A percentile compares a stretch with the other conserved stretches of the same genome.
Conservation (phyloP, 345 rosid genomes). For the Eucalyptus pumila region DNA sequence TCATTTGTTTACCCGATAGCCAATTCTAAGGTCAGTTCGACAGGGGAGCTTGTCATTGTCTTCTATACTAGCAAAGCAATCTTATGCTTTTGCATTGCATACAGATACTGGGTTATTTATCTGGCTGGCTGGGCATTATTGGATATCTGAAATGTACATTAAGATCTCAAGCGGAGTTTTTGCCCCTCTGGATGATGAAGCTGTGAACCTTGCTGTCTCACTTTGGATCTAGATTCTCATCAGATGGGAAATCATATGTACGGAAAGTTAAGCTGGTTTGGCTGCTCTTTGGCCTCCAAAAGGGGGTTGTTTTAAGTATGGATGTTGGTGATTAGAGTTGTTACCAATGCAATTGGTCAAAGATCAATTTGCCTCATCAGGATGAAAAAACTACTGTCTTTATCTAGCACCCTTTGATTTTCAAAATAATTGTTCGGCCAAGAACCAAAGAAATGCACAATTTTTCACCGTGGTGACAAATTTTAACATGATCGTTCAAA, state of each 20-base stretch:
- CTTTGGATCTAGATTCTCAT: background rate
- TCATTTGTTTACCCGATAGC: background rate
- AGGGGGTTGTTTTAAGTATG: background rate
- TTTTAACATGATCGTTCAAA: background rate
- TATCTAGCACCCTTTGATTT: background rate
- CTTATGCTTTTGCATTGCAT: background rate
- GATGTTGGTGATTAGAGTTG: background rate
- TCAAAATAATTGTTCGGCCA: background rate
- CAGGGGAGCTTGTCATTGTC: background rate
- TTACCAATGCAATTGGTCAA: background rate
- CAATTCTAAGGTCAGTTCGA: background rate
- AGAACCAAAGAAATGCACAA: background rate
- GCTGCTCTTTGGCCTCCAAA: background rate
- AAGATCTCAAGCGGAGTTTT: background rate
- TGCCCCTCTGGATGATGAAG: background rate
- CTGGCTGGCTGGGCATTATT: constrained; percentile 21
- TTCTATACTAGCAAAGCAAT: background rate
- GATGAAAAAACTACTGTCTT: background rate
- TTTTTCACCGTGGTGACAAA: background rate
- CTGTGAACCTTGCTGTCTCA: background rate
- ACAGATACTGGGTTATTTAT: constrained; percentile 27
- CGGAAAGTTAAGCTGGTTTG: background rate
- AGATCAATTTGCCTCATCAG: too few relatives aligned
- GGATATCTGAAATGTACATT: background rate
- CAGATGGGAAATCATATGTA: background rate